A percentile compares a stretch with the other conserved stretches of the same genome.
These are phyloP conservation scores for Lentinula guzmanii DNA, from an alignment of 768 basidiomycete species.

Conservation along the genomic window DNA sequence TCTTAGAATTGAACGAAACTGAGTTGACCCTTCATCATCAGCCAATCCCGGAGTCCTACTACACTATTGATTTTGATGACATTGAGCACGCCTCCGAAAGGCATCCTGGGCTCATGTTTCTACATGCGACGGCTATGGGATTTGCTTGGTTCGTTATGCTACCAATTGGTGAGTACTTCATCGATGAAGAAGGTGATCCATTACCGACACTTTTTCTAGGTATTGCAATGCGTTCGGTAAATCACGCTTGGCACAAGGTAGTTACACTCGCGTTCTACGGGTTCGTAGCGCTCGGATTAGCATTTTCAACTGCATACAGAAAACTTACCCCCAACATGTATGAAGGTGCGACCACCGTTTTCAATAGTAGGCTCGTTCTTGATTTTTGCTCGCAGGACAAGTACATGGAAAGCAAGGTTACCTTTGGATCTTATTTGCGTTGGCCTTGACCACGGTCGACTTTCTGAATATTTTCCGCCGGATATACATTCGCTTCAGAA, in stretches of 20 bases:
- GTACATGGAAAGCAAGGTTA: conserved; percentile 60
- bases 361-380: neutral
- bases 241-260: conserved; percentile 57
- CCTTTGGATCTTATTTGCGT: conserved; percentile 37
- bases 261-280: conserved; percentile 59
- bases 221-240: conserved; percentile 74
- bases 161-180: conserved; percentile 55
- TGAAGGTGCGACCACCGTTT: conserved; percentile 29
- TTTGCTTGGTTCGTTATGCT: conserved; percentile 80
- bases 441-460: conserved; percentile 48
- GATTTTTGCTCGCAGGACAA: conserved; percentile 23
- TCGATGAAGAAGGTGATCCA: neutral
- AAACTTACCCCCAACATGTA: conserved; percentile 86
- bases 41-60: conserved; percentile 78
- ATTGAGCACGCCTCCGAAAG: conserved; percentile 34
- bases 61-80: conserved; percentile 69
- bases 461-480: conserved; percentile 45
- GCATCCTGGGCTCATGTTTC: conserved; percentile 64
- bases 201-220: conserved; percentile 23
- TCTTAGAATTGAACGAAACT: conserved; percentile 71
- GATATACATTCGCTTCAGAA: conserved; percentile 38
- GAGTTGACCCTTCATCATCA: conserved; percentile 58
- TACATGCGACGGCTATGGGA: conserved; percentile 70
- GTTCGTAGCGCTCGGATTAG: conserved; percentile 57
- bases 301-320: conserved; percentile 62